Base-by-base conservation (phyloP, 1,139 yeast species). In the Trichomonascaceae sp. region DNA sequence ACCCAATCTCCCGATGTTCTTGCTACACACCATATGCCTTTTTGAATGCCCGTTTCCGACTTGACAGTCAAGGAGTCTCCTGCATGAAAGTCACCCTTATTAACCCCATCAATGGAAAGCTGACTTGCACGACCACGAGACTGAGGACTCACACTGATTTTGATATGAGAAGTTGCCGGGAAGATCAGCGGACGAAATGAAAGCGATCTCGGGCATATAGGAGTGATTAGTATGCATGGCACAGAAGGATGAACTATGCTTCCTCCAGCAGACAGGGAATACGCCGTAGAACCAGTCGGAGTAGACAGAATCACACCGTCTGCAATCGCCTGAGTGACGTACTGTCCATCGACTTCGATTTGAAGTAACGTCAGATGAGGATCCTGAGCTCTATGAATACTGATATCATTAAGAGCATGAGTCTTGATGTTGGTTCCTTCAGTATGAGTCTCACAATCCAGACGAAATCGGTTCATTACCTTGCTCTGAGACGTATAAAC, bases 251-350 rank as follows among this genome's bases (percentile, higher is more conserved):
- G 95, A 1, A 88, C 93, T 55, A 91, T 91, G 10, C 96, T 83
- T 1, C 98, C 97, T 8, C 98, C 97, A 1, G 96, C 82, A 27
- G 90, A 82, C 51, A 91, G 74, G 0, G 96, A 87, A 68, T 91
- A 91, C 0, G 97, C 97, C 0, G 98, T 91, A 8, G 96, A 87
- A 0, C 98, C 98, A 0, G 98, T 91, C 10, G 98, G 98, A 0
- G 97, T 87, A 9, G 95, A 79, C 51, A 89, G 75, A 8, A 85
- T 81, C 15, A 91, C 80, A 19, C 98, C 98, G 68, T 91, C 98
- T 0, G 95, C 96, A 0, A 91, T 87, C 8, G 96, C 90, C 53
- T 93, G 81, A 10, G 99, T 91, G 55, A 91, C 74, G 63, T 84
- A 85, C 65, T 86, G 85, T 38, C 86, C 87, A 67, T 90, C 95